Evolutionary conservation across 345 rosid genomes (phyloP).

Genomic region (Adansonia digitata): DNA sequence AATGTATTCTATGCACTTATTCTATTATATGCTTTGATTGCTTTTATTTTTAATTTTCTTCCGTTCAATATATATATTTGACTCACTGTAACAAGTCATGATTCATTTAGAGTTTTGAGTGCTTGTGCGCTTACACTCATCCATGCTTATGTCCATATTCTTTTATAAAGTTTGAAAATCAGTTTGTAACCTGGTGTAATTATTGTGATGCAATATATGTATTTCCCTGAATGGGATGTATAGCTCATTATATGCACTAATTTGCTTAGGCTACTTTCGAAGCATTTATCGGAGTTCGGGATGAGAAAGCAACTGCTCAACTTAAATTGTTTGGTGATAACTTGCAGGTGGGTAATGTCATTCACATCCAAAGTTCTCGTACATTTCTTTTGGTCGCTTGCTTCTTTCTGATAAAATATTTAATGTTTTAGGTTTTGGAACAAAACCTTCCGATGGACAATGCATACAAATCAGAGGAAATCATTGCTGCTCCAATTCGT

Average conservation of each 20-base stretch:
- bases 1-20: background rate
- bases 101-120: background rate
- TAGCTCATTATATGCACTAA: background rate
- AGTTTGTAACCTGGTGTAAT: background rate
- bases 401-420: conserved; percentile 10
- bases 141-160: background rate
- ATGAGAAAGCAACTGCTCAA: conserved; percentile 76
- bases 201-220: background rate
- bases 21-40: background rate
- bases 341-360: conserved; percentile 51
- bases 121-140: background rate
- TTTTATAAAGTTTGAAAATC: background rate
- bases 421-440: conserved; percentile 57
- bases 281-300: conserved; percentile 80
- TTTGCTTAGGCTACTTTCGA: conserved; percentile 76
- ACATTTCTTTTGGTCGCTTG: background rate
- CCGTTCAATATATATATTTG: background rate
- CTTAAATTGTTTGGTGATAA: conserved; percentile 82
- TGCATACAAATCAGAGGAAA: conserved; percentile 63
- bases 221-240: background rate
- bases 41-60: background rate
- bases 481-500: conserved; percentile 88
- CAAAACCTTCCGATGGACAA: conserved; percentile 81
- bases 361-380: conserved; percentile 7
- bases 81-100: background rate